Conservation (phyloP, 352 stramenopile genomes). For the Phytophthora fragariaefolia region DNA sequence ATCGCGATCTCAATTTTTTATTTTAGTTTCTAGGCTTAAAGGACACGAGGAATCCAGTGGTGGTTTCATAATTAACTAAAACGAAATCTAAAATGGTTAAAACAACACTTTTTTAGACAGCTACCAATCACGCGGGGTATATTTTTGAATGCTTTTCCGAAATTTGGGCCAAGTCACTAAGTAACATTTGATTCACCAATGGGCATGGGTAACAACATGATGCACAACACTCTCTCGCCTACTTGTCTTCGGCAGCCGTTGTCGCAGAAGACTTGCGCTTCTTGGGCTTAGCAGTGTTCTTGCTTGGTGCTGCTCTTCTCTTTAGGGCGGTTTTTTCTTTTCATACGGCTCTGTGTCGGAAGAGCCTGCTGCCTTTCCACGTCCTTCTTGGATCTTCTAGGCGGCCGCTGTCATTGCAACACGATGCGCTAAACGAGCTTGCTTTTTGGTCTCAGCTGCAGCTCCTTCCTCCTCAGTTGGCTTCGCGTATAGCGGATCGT, state of each 20-base stretch:
- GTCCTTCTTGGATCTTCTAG: constrained; percentile 9
- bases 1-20: neutral
- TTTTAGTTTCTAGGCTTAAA: neutral
- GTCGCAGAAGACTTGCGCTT: neutral
- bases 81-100: neutral
- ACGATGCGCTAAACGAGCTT: no score
- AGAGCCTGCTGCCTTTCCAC: neutral
- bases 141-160: no score
- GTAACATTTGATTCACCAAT: constrained; percentile 4
- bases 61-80: neutral
- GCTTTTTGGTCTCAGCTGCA: constrained; percentile 1
- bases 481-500: constrained; percentile 20
- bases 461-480: constrained; percentile 9
- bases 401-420: no score
- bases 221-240: neutral
- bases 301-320: no score
- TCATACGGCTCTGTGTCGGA: neutral
- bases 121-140: no score
- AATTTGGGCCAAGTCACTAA: no score
- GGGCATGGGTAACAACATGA: constrained; percentile 3
- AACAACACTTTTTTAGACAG: neutral
- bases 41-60: neutral
- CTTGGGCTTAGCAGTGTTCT: neutral
- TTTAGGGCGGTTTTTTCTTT: no score
- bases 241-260: neutral